Evolutionary conservation across 179 eudicot species (phyloP), one percentile per base, ranked within the genome.

Genomic region (Dionaea muscipula): DNA sequence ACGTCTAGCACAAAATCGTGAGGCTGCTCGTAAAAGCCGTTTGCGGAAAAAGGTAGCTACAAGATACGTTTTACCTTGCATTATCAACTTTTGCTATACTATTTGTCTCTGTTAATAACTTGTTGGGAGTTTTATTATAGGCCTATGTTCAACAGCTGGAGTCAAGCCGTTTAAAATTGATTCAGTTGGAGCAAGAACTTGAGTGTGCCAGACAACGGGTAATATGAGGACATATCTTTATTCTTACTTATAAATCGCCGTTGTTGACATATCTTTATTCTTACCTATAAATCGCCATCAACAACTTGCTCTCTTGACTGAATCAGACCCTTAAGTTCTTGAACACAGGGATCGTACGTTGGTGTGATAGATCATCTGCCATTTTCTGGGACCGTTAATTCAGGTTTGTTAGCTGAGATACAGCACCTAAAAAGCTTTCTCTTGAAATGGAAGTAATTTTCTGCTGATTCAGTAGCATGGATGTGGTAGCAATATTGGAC

Each of bases 1-100:
- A 63, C 99, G 99, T 46, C 89, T 88, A 31, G 99, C 99, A 61
- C 99, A 93, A 69, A 93, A 93, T 57, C 96, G 99, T 44, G 96
- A 93, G 77, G 99, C 99, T 65, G 99, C 99, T 69, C 94, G 99
- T 15, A 93, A 93, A 75, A 82, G 99, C 64, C 96, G 99, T 46
- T 60, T 88, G 63, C 70, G 99, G 47, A 93, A 88, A 69, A 93
- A 93, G 96, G 99, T 91, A 57, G 35, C 46, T 36, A 14, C 51
- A 52, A 53, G 40, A 38, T 39, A 26, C 37, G 28, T 27, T 50
- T 1, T 13, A 58, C 15, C 28, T 6, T 53, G 26, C 48, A 47
- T 22, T 44, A 22, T 23, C 9, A 31, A 28, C 27, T 11, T 36
- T 16, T 14, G 50, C 22, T 36, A 13, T 45, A 23, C 1, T 14